Conservation (phyloP, 2,329 filamentous ascomycete species). For the Pseudodiploospora longispora region DNA sequence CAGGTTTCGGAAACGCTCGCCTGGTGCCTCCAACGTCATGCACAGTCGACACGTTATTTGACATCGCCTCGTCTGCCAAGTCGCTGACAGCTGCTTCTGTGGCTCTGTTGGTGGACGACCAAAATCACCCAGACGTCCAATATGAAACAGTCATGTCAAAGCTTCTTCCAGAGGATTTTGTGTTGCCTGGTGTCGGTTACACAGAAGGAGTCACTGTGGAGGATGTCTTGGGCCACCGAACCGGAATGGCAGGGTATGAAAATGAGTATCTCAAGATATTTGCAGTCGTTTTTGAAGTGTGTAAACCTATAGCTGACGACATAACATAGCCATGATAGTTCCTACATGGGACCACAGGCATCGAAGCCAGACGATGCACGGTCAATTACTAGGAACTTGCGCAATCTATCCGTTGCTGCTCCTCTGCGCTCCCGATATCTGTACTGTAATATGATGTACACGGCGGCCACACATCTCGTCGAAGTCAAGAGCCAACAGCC, state of each 20-base stretch:
- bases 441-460: conserved; percentile 23
- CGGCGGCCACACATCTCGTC: conserved; percentile 16
- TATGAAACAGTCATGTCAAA: conserved; percentile 17
- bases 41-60: conserved; percentile 19
- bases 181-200: conserved; percentile 14
- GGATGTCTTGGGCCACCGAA: conserved; percentile 18
- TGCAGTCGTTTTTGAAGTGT: neutral
- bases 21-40: conserved; percentile 11
- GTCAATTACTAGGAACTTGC: conserved; percentile 19
- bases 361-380: conserved; percentile 13
- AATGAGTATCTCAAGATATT: neutral
- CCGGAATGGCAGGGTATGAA: conserved; percentile 15
- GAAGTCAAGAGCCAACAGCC: conserved; percentile 10
- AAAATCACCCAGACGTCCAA: conserved; percentile 13
- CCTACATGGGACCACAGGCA: conserved; percentile 13
- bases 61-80: conserved; percentile 19
- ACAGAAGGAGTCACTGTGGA: conserved; percentile 15
- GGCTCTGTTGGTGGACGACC: conserved; percentile 16
- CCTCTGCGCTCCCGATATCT: conserved; percentile 16
- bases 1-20: conserved; percentile 15
- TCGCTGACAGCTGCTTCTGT: conserved; percentile 19
- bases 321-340: conserved; percentile 15
- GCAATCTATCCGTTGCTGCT: conserved; percentile 16
- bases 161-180: conserved; percentile 19
- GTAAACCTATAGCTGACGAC: neutral